phyloP scores from a whole-genome alignment of 805 yeast genomes.

The Priceomyces haplophilus region DNA sequence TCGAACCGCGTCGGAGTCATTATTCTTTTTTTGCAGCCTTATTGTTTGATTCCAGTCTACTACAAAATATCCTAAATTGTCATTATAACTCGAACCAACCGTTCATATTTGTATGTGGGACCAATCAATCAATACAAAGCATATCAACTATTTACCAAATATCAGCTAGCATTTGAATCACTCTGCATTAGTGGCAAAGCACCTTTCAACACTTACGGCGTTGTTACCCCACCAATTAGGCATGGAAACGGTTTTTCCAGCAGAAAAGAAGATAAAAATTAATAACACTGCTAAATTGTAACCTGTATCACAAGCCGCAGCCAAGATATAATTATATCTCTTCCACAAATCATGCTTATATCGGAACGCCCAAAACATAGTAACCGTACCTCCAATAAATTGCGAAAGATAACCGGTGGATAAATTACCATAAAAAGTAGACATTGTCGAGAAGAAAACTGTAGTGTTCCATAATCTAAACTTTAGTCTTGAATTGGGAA shows the following conservation, averaged over 20 bases:
- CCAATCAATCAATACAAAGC: too few species aligned
- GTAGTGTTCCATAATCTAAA: slow-evolving; percentile 45
- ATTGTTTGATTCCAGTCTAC: too few species aligned
- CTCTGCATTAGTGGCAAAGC: slow-evolving; percentile 47
- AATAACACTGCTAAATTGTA: slow-evolving; percentile 41
- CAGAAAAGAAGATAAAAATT: slow-evolving; percentile 35
- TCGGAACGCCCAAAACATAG: slow-evolving; percentile 44
- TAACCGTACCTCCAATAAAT: slow-evolving; percentile 45
- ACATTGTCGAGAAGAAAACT: slow-evolving; percentile 47
- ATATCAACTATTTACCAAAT: too few species aligned
- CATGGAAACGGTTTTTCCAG: slow-evolving; percentile 19
- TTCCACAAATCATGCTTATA: slow-evolving; percentile 40
- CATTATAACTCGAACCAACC: too few species aligned
- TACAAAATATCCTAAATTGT: too few species aligned
- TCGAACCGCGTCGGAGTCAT: slow-evolving; percentile 35
- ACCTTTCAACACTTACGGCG: slow-evolving; percentile 40
- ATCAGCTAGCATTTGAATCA: too few species aligned
- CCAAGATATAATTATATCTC: slow-evolving; percentile 45
- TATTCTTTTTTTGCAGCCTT: slow-evolving; percentile 12
- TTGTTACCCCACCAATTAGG: slow-evolving; percentile 54
- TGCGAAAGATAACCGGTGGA: slow-evolving; percentile 49
- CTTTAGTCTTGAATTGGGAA: slow-evolving; percentile 21
- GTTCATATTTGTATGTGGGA: too few species aligned
- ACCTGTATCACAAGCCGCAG: slow-evolving; percentile 53
- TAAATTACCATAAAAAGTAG: slow-evolving; percentile 47